Evolutionary conservation across 352 stramenopile species (phyloP).

Genomic region (Globisporangium polare): DNA sequence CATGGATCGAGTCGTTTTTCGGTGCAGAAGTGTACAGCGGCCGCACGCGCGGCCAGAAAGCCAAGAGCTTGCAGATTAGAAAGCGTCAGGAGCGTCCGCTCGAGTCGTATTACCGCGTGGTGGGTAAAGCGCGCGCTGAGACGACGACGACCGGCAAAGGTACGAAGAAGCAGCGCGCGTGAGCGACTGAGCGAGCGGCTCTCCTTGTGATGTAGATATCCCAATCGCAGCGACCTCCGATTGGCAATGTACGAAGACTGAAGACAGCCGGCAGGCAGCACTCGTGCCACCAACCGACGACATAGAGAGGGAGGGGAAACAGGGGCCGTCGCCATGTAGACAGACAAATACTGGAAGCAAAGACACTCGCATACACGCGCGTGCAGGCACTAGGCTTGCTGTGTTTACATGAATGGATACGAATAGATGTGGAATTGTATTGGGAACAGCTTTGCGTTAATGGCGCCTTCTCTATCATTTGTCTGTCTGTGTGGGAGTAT

Average conservation of each 20-base stretch:
- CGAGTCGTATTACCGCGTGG: slow-evolving; percentile 72
- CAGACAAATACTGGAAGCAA: neutral
- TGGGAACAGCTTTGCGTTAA: neutral
- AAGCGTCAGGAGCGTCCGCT: slow-evolving; percentile 55
- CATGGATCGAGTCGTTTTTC: slow-evolving; percentile 76
- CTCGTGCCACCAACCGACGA: neutral
- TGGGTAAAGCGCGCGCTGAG: slow-evolving; percentile 47
- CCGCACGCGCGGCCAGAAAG: slow-evolving; percentile 67
- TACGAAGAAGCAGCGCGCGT: slow-evolving; percentile 14
- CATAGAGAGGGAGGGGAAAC: neutral
- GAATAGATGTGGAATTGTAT: slow-evolving; percentile 12
- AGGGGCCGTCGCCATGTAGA: slow-evolving; percentile 1
- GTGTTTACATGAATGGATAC: slow-evolving; percentile 6
- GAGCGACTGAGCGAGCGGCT: neutral
- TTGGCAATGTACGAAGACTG: neutral
- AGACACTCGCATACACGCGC: neutral
- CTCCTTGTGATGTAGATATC: neutral
- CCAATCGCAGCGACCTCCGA: neutral
- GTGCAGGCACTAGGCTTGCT: slow-evolving; percentile 1
- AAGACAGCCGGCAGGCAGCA: neutral
- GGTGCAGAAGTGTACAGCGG: slow-evolving; percentile 53
- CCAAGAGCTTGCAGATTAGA: slow-evolving; percentile 24
- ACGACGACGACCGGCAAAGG: slow-evolving; percentile 9
- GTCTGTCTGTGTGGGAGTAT: neutral
- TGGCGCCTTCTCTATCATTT: slow-evolving; percentile 5